Conservation (phyloP, 257 asterid species). For the Rauvolfia tetraphylla region DNA sequence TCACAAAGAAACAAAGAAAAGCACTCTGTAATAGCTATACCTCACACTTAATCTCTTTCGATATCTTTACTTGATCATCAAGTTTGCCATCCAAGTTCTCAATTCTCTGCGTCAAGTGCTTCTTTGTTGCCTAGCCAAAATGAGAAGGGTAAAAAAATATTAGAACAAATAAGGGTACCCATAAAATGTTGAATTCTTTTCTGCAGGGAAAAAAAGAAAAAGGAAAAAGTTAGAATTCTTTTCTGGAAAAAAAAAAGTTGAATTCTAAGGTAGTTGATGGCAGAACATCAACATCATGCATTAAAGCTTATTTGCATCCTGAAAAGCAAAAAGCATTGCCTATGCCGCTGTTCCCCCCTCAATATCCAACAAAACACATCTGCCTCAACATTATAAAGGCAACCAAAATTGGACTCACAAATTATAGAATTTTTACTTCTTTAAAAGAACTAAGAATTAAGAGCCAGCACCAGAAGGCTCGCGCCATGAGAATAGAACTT, state of each 20-base stretch:
- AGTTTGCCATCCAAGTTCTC: constrained; percentile 88
- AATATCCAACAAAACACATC: background rate
- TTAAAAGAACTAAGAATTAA: background rate
- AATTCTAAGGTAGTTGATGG: background rate
- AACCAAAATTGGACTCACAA: background rate
- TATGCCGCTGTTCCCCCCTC: background rate
- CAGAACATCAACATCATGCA: background rate
- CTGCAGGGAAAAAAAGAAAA: too few species aligned
- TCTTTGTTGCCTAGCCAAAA: constrained; percentile 64
- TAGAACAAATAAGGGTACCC: constrained; percentile 5
- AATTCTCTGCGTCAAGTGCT: constrained; percentile 88
- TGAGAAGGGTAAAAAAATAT: constrained; percentile 7
- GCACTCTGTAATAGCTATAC: constrained; percentile 28
- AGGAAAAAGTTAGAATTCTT: too few species aligned
- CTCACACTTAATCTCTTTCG: constrained; percentile 68
- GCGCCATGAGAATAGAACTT: background rate
- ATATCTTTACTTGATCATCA: constrained; percentile 82
- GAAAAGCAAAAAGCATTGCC: background rate
- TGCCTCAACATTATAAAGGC: background rate
- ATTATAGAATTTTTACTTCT: background rate
- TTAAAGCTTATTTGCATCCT: background rate
- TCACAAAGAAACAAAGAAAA: background rate
- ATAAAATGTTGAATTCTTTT: background rate
- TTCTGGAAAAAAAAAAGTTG: background rate
- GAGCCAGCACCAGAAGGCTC: background rate